These are phyloP conservation scores for Aphanomyces euteiches DNA, from an alignment of 352 stramenopile species.

Conservation along the genomic window DNA sequence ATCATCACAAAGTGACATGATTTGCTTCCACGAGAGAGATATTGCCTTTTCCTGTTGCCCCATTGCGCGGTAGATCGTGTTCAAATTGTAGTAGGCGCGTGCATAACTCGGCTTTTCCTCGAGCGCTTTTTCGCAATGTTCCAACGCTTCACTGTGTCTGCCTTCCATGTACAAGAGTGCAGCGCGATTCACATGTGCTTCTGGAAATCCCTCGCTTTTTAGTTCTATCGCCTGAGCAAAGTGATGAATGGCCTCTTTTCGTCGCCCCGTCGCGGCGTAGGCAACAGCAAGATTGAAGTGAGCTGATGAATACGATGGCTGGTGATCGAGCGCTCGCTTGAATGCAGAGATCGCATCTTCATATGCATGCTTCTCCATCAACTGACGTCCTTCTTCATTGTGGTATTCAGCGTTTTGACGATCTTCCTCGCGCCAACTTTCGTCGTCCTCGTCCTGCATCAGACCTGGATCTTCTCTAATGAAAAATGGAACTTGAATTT, in stretches of 20 bases:
- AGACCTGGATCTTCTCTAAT: too few relatives aligned
- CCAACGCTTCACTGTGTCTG: background rate
- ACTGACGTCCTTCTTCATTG: constrained; percentile 34
- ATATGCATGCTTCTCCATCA: constrained; percentile 29
- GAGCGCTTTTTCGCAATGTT: background rate
- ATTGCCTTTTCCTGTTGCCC: background rate
- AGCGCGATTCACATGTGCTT: constrained; percentile 30
- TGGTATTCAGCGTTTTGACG: constrained; percentile 33
- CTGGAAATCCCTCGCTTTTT: constrained; percentile 8
- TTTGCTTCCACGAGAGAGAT: background rate
- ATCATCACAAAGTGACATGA: background rate
- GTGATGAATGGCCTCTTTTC: constrained; percentile 37
- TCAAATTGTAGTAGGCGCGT: constrained; percentile 40
- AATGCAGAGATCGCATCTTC: constrained; percentile 40
- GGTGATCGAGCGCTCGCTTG: constrained; percentile 33
- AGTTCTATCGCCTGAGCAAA: constrained; percentile 39
- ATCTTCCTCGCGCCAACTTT: background rate
- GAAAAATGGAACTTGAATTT: too few relatives aligned
- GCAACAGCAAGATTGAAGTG: constrained; percentile 51
- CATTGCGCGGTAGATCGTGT: constrained; percentile 43
- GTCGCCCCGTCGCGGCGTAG: too few relatives aligned
- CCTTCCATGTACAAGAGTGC: constrained; percentile 28
- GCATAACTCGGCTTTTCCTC: background rate
- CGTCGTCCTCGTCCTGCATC: background rate
- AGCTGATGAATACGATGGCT: constrained; percentile 38